Conservation (phyloP, 1,284 basidiomycete genomes). For the Thelephora terrestris region DNA sequence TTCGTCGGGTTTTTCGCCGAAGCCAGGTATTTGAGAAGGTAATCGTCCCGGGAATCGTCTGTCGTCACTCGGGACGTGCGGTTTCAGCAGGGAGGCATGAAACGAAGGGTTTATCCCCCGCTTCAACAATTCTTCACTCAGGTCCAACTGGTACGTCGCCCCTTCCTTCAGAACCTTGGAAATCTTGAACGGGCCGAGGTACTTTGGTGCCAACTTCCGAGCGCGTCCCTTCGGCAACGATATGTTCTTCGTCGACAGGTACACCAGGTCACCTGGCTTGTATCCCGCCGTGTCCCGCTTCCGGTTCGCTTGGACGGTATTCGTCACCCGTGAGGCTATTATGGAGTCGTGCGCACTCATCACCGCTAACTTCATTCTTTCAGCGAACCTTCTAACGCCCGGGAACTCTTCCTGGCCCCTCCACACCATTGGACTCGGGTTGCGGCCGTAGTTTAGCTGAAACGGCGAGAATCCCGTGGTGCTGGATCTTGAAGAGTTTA, state of each 20-base stretch:
- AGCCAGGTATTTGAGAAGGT: conserved; percentile 9
- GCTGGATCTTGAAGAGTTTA: conserved; percentile 10
- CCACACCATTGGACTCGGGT: conserved; percentile 7
- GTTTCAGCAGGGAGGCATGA: conserved; percentile 19
- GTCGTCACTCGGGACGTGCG: conserved; percentile 22
- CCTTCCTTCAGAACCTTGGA: conserved; percentile 3
- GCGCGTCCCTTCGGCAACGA: conserved; percentile 12
- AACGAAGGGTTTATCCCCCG: conserved; percentile 22
- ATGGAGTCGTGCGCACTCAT: conserved; percentile 17
- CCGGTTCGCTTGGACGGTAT: conserved; percentile 13
- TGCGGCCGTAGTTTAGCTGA: conserved; percentile 14
- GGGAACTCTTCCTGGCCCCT: conserved; percentile 6
- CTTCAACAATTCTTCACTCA: conserved; percentile 16
- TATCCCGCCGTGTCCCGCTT: conserved; percentile 4
- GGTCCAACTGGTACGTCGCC: conserved; percentile 16
- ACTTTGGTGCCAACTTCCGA: conserved; percentile 20
- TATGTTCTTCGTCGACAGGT: too few species aligned
- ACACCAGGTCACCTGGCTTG: conserved; percentile 19
- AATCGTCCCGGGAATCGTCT: conserved; percentile 18
- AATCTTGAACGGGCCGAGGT: conserved; percentile 14
- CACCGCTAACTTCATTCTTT: conserved; percentile 4
- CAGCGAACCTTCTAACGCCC: conserved; percentile 12
- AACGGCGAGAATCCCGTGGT: conserved; percentile 26
- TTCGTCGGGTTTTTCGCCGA: too few species aligned
- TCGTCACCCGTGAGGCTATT: conserved; percentile 10